phyloP scores from a whole-genome alignment of 2,329 filamentous ascomycete genomes.

The Fusarium praegraminearum region DNA sequence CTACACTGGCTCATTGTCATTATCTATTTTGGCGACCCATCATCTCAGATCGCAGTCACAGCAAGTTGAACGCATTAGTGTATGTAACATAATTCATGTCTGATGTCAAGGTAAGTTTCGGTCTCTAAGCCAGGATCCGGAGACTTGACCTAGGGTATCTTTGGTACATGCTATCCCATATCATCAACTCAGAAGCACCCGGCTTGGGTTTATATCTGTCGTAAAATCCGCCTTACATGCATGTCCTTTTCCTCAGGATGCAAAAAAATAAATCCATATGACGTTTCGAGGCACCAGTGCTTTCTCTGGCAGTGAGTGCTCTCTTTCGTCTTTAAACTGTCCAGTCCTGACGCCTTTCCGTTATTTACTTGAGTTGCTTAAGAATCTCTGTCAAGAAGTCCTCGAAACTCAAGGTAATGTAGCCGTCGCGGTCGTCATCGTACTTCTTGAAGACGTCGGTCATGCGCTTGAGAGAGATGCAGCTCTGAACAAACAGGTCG shows the following conservation, averaged over 20 bases:
- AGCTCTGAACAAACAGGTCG: slow-evolving; percentile 97
- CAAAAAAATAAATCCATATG: slow-evolving; percentile 16
- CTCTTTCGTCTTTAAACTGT: slow-evolving; percentile 5
- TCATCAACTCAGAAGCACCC: slow-evolving; percentile 10
- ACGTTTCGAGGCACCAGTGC: neutral
- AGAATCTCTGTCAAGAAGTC: slow-evolving; percentile 80
- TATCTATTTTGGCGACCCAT: neutral
- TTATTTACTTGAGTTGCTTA: slow-evolving; percentile 66
- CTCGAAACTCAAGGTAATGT: slow-evolving; percentile 85
- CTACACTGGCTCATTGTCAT: neutral
- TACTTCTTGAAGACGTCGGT: slow-evolving; percentile 99
- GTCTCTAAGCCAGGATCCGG: slow-evolving; percentile 45
- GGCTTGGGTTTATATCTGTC: slow-evolving; percentile 16
- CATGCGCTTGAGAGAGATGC: slow-evolving; percentile 97
- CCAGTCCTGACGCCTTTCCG: neutral
- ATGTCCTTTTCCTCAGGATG: slow-evolving; percentile 4
- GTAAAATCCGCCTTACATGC: slow-evolving; percentile 26
- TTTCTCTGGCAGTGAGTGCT: neutral
- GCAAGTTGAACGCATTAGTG: neutral
- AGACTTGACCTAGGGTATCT: slow-evolving; percentile 49
- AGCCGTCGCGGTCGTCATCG: slow-evolving; percentile 95
- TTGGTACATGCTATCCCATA: slow-evolving; percentile 38
- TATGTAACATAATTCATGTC: slow-evolving; percentile 31
- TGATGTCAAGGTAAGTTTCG: slow-evolving; percentile 41
- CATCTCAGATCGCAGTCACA: neutral